These are phyloP conservation scores for Scedosporium dehoogii DNA, from an alignment of 2,329 filamentous ascomycete species.

Conservation along the genomic window DNA sequence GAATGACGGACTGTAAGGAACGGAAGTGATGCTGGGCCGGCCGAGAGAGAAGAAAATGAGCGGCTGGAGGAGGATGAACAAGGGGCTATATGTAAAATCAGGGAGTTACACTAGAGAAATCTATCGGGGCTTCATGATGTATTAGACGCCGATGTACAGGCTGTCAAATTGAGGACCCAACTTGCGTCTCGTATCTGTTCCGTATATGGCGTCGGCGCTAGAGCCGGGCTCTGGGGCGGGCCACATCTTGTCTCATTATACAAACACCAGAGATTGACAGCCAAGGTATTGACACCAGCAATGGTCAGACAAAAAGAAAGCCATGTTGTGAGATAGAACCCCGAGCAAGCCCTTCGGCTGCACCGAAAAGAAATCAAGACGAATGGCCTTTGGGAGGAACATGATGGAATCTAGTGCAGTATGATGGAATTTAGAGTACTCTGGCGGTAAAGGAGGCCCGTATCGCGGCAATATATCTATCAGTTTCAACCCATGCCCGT, in stretches of 20 bases:
- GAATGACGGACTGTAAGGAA: not conserved
- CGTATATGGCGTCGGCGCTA: not conserved
- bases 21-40: not conserved
- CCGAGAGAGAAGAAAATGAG: too few relatives aligned
- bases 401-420: not conserved
- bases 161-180: not conserved
- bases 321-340: not conserved
- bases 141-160: not conserved
- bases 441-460: not conserved
- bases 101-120: not conserved
- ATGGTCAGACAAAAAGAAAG: not conserved
- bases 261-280: not conserved
- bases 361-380: not conserved
- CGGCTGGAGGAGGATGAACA: not conserved
- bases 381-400: not conserved
- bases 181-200: not conserved
- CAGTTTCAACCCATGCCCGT: not conserved
- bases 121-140: not conserved
- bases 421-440: not conserved
- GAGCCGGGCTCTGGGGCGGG: not conserved
- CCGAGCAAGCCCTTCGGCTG: not conserved
- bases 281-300: not conserved
- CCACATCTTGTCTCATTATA: not conserved
- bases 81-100: not conserved
- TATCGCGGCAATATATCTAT: not conserved